Conservation (phyloP, 2,329 filamentous ascomycete genomes). For the Clonostachys rhizophaga region DNA sequence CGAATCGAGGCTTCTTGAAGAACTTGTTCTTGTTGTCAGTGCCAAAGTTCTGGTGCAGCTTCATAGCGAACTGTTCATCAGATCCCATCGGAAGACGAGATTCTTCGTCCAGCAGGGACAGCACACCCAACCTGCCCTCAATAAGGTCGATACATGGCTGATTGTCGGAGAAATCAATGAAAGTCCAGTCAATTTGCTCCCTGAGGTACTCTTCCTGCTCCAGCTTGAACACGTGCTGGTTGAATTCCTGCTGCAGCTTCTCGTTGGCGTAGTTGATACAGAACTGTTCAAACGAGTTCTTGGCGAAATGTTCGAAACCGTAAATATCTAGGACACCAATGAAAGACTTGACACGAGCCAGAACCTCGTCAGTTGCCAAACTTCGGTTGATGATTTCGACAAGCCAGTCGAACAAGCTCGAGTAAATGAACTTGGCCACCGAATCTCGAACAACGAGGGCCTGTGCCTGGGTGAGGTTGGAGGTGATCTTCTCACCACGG, state of each 20-base stretch:
- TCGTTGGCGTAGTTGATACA: slow-evolving; percentile 99
- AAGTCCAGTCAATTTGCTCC: slow-evolving; percentile 98
- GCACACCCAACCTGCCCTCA: slow-evolving; percentile 90
- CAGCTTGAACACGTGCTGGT: slow-evolving; percentile 97
- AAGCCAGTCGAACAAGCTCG: slow-evolving; percentile 96
- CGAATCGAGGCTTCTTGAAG: slow-evolving; percentile 97
- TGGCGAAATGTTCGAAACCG: slow-evolving; percentile 97
- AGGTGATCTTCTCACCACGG: slow-evolving; percentile 94
- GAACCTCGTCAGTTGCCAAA: slow-evolving; percentile 81
- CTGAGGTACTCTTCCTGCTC: slow-evolving; percentile 97
- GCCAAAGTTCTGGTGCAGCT: slow-evolving; percentile 91
- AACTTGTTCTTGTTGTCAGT: slow-evolving; percentile 87
- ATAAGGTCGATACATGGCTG: slow-evolving; percentile 98
- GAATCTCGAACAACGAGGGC: slow-evolving; percentile 93
- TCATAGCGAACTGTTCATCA: slow-evolving; percentile 94
- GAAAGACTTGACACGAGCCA: slow-evolving; percentile 79
- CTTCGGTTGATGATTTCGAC: slow-evolving; percentile 95
- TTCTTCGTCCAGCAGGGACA: slow-evolving; percentile 92
- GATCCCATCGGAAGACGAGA: slow-evolving; percentile 95
- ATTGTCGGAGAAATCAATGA: slow-evolving; percentile 99
- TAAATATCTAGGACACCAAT: slow-evolving; percentile 99
- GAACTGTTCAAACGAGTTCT: slow-evolving; percentile 99
- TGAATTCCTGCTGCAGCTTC: slow-evolving; percentile 98
- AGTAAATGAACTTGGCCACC: slow-evolving; percentile 98
- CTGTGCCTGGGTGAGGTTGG: slow-evolving; percentile 89